These are phyloP conservation scores for Flaveria ramosissima DNA, from an alignment of 129 eudicot genomes.

Conservation along the genomic window DNA sequence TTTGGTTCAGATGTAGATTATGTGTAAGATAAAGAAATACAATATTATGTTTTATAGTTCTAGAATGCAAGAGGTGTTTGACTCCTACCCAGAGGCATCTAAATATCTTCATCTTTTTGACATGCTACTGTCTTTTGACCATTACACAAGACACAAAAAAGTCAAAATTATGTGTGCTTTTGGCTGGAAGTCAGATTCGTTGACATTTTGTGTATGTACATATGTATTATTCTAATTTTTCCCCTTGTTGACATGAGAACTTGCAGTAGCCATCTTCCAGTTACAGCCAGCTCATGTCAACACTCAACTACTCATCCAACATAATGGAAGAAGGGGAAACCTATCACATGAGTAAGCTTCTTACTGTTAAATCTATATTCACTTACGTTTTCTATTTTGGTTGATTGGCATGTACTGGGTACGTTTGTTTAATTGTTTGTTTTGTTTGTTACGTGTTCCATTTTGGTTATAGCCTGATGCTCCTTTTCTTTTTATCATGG, in stretches of 20 bases:
- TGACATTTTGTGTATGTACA: conserved; percentile 25
- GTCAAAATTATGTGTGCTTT: conserved; percentile 15
- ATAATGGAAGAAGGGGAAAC: background rate
- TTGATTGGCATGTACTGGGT: background rate
- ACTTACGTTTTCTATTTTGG: background rate
- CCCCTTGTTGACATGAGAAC: conserved; percentile 25
- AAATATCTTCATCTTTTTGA: conserved; percentile 23
- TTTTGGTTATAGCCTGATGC: background rate
- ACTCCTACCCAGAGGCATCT: conserved; percentile 43
- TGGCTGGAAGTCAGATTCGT: conserved; percentile 20
- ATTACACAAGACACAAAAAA: conserved; percentile 22
- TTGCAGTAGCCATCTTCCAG: conserved; percentile 33
- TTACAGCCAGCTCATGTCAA: conserved; percentile 28
- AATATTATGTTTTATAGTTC: conserved; percentile 8
- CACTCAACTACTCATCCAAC: conserved; percentile 21
- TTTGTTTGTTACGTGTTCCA: background rate
- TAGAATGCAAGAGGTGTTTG: conserved; percentile 30
- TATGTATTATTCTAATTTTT: conserved; percentile 5
- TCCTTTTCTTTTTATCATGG: conserved; percentile 2
- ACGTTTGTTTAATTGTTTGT: no score
- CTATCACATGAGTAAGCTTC: background rate
- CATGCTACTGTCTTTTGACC: conserved; percentile 35
- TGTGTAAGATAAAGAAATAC: conserved; percentile 14
- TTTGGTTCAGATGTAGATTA: conserved; percentile 9
- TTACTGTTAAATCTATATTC: background rate